Base-by-base conservation (phyloP, 176 grass and related monocot species). In the Rhynchospora pubera region DNA sequence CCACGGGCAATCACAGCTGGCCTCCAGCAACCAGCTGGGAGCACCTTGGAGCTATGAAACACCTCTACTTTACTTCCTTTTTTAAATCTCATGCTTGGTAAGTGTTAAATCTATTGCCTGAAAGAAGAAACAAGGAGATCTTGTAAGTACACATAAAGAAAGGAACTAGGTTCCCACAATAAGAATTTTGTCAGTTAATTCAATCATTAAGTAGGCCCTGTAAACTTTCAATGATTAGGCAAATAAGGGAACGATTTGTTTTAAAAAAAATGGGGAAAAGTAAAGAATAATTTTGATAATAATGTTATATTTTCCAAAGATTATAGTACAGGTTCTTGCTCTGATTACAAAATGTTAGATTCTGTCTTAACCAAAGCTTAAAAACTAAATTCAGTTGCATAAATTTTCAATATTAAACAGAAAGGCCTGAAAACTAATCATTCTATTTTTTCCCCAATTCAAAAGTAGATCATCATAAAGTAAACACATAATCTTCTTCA, bases 21-120 rank as follows among this genome's bases (percentile, higher is more conserved):
- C 42, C 57, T 57, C 78, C 78, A 80, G 9, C 2, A 80, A 44
- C 57, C 78, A 47, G 18, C 21, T 45, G 57, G 78, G 32, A 62
- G 57, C 10, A 23, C 43, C 30, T 80, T 80, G 78, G 78, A 61
- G 78, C 78, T 80, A 57, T 80, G 78, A 80, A 80, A 80, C 57
- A 80, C 78, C 78, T 80, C 78, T 9, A 80, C 78, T 61, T 80
- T 43, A 22, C 57, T 62, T 43, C 78, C 78, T 62, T 80, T 80
- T 47, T 47, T 80, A 61, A 80, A 80, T 63, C 57, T 80, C 78
- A 80, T 80, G 46, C 13, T 75, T 26, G 70, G 10, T 52, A 26
- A 28, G 9, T 75, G 46, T 28, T 75, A 15, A 12, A 76, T 76
- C 50, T 56, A 55, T 55, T 26, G 6, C 71, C 21, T 76, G 71